phyloP scores from a whole-genome alignment of 768 basidiomycete genomes.

The Suillus placidus region DNA sequence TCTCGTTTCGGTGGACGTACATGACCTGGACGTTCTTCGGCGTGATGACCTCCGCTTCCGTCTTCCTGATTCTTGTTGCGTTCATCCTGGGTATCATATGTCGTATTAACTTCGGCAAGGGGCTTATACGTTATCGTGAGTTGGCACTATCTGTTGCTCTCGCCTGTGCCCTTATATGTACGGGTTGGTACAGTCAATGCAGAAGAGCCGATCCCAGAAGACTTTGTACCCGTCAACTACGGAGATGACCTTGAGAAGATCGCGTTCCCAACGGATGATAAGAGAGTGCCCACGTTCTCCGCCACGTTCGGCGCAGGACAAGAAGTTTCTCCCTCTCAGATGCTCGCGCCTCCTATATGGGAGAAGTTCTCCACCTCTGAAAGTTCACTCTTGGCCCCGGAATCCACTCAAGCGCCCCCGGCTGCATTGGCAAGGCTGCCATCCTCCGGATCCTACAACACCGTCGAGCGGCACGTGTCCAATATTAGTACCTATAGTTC shows the following conservation, averaged over 20 bases:
- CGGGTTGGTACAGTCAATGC: slow-evolving; percentile 48
- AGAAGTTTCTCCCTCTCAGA: slow-evolving; percentile 41
- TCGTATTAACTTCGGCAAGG: slow-evolving; percentile 77
- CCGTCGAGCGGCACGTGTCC: slow-evolving; percentile 17
- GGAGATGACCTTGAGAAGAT: slow-evolving; percentile 55
- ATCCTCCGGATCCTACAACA: slow-evolving; percentile 30
- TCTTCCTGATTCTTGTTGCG: slow-evolving; percentile 54
- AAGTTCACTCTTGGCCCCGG: neutral
- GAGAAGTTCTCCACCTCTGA: slow-evolving; percentile 24
- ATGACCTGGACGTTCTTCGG: slow-evolving; percentile 75
- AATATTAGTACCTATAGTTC: slow-evolving; percentile 12
- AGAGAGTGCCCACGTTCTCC: slow-evolving; percentile 59
- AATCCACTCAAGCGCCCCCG: slow-evolving; percentile 29
- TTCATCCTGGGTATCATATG: slow-evolving; percentile 68
- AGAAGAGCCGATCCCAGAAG: slow-evolving; percentile 51
- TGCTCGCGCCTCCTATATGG: slow-evolving; percentile 35
- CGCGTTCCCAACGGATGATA: slow-evolving; percentile 58
- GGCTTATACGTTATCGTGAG: slow-evolving; percentile 68
- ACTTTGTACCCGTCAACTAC: slow-evolving; percentile 37
- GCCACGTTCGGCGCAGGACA: slow-evolving; percentile 36
- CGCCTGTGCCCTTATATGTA: slow-evolving; percentile 8
- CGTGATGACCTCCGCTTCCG: slow-evolving; percentile 59
- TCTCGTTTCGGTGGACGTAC: slow-evolving; percentile 78
- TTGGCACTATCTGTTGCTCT: slow-evolving; percentile 11
- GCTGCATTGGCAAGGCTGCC: slow-evolving; percentile 39